Base-by-base conservation (phyloP, 139 green algal species). In the Mesotaenium endlicherianum region DNA sequence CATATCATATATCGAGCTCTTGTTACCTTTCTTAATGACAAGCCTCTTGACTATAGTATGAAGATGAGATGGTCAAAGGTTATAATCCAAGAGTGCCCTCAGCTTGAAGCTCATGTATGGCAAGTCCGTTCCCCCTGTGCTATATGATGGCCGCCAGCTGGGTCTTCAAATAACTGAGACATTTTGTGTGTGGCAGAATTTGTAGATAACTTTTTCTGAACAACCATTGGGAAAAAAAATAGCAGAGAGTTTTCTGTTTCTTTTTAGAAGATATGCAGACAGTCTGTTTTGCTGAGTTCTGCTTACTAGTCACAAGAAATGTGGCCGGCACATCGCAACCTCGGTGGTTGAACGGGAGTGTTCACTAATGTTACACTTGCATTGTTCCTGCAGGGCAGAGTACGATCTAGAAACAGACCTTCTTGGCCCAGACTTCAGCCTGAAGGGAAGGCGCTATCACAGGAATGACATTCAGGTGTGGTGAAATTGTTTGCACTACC, bases 381-480 rank as follows among this genome's bases (percentile, higher is more conserved):
- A 14, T 43, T 16, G 11, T 67, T 42, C 30, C 1, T 79, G 38
- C 79, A 87, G 83, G 34, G 83, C 83, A 17, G 77, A 86, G 76
- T 88, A 88, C 39, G 50, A 49, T 3, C 20, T 53, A 34, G 31
- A 40, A 8, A 34, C 36, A 26, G 83, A 88, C 34, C 70, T 88
- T 4, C 14, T 88, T 30, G 83, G 83, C 17, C 83, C 83, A 14
- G n/a, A 31, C 31, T 88, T 88, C 47, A 41, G 40, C 39, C 59
- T 88, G 49, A 80, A 67, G 16, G 83, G 83, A 34, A 40, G 83
- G 43, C 58, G 43, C 2, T 88, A 82, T 34, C 43, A n/a, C 3
- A 20, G 83, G 8, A 11, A 76, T 1, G 83, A 88, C 77, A 17
- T 87, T 70, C 42, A 84, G 77, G 77, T 84, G 26, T n/a, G n/a